A percentile compares a stretch with the other conserved stretches of the same genome.
These are phyloP conservation scores for Linderniella brevidens DNA, from an alignment of 257 asterid species.

Conservation along the genomic window DNA sequence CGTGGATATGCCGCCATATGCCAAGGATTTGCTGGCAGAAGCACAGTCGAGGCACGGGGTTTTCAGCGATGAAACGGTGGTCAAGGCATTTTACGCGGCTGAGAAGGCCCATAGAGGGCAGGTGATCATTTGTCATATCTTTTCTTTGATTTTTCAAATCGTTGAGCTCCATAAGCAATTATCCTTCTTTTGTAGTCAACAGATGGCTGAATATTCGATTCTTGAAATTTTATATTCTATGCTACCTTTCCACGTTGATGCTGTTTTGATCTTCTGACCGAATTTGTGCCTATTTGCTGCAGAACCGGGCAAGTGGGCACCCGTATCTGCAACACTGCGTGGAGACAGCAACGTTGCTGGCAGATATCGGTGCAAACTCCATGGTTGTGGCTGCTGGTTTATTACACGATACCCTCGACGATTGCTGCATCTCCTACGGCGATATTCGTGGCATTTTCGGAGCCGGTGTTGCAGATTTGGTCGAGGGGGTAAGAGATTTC, in stretches of 20 bases:
- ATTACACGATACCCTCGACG: slow-evolving; percentile 82
- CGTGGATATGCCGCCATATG: slow-evolving; percentile 33
- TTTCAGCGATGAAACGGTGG: slow-evolving; percentile 54
- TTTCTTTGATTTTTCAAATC: too few species aligned
- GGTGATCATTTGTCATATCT: slow-evolving; percentile 30
- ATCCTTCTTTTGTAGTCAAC: too few species aligned
- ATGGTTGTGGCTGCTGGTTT: slow-evolving; percentile 95
- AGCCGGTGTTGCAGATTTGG: slow-evolving; percentile 70
- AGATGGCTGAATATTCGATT: background rate
- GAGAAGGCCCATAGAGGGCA: slow-evolving; percentile 70
- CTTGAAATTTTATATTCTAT: too few species aligned
- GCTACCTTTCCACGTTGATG: too few species aligned
- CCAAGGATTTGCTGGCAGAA: slow-evolving; percentile 43
- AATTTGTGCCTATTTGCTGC: slow-evolving; percentile 7
- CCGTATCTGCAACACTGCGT: slow-evolving; percentile 93
- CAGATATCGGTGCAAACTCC: slow-evolving; percentile 66
- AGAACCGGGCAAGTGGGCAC: slow-evolving; percentile 88
- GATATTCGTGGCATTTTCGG: slow-evolving; percentile 43
- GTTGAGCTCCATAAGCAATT: too few species aligned
- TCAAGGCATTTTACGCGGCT: slow-evolving; percentile 71
- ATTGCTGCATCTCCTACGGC: slow-evolving; percentile 52
- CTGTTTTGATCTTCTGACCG: too few species aligned
- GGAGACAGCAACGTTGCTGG: slow-evolving; percentile 73
- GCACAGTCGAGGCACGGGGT: slow-evolving; percentile 66
- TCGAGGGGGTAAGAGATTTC: slow-evolving; percentile 64